phyloP scores from a whole-genome alignment of 768 basidiomycete species.

The Rubroboletus pulcherrimus region DNA sequence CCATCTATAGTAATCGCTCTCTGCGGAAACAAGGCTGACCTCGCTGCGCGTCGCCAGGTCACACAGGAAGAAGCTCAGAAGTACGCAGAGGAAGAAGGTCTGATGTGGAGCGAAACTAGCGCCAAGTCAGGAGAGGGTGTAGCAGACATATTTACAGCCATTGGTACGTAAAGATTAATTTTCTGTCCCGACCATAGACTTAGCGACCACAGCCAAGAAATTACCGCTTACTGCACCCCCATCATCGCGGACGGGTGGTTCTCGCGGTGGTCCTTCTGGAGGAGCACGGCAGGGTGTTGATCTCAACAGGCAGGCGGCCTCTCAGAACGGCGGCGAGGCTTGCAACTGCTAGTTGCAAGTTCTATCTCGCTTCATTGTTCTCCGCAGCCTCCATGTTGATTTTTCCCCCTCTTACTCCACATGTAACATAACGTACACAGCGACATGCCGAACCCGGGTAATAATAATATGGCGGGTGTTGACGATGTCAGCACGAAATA shows the following conservation, averaged over 20 bases:
- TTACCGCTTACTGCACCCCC: conserved; percentile 78
- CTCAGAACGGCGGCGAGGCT: conserved; percentile 50
- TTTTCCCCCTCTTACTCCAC: conserved; percentile 15
- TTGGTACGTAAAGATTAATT: conserved; percentile 51
- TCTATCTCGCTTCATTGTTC: not conserved
- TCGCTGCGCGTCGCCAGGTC: conserved; percentile 80
- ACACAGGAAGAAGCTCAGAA: conserved; percentile 86
- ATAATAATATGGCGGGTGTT: conserved; percentile 14
- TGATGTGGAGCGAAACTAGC: conserved; percentile 91
- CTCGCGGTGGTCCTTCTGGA: conserved; percentile 48
- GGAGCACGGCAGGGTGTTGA: conserved; percentile 66
- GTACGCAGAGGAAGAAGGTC: conserved; percentile 87
- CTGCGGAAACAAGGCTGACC: conserved; percentile 93
- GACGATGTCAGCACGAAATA: conserved; percentile 9
- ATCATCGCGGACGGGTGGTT: conserved; percentile 52
- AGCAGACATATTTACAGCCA: conserved; percentile 78
- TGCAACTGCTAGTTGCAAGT: conserved; percentile 66
- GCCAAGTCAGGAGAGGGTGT: conserved; percentile 90
- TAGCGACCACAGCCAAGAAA: conserved; percentile 64
- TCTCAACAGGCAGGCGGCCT: conserved; percentile 62
- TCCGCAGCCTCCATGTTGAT: conserved; percentile 8
- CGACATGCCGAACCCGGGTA: conserved; percentile 29
- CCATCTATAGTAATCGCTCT: conserved; percentile 95
- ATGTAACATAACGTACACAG: conserved; percentile 31
- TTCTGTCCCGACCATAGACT: not conserved